phyloP scores from a whole-genome alignment of 1,284 basidiomycete genomes.

The Microbotryum intermedium region DNA sequence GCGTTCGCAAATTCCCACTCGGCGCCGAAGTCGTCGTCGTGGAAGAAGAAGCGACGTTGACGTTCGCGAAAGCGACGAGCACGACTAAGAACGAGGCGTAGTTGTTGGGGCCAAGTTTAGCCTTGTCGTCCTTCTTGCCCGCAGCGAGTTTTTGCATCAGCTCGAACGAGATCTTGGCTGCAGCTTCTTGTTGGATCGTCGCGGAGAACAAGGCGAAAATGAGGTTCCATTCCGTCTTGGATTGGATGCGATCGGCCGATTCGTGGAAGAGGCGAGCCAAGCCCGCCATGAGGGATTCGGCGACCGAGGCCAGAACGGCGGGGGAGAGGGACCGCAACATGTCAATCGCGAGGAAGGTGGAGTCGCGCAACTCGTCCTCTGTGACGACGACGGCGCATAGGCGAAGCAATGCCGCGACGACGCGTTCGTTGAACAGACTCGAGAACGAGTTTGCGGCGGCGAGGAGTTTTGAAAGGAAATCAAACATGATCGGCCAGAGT shows the following conservation, averaged over 20 bases:
- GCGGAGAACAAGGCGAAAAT: constrained; percentile 82
- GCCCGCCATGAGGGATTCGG: constrained; percentile 83
- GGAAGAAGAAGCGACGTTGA: constrained; percentile 35
- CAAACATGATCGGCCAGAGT: constrained; percentile 85
- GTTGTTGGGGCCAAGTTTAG: constrained; percentile 44
- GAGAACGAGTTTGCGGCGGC: constrained; percentile 71
- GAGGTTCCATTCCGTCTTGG: constrained; percentile 91
- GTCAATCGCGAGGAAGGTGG: constrained; percentile 88
- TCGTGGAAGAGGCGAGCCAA: constrained; percentile 68
- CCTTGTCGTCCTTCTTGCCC: constrained; percentile 53
- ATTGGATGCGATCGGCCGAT: constrained; percentile 64
- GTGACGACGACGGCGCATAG: constrained; percentile 69
- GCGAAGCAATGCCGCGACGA: constrained; percentile 78
- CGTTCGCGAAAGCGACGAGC: constrained; percentile 76
- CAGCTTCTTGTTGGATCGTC: constrained; percentile 78
- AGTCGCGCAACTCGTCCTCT: constrained; percentile 72
- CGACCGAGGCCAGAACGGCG: constrained; percentile 67
- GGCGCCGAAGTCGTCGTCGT: constrained; percentile 42
- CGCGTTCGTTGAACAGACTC: constrained; percentile 85
- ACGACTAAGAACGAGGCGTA: constrained; percentile 69
- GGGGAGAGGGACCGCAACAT: constrained; percentile 71
- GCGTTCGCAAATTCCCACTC: background rate
- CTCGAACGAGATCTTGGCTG: constrained; percentile 72
- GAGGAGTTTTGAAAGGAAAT: constrained; percentile 75
- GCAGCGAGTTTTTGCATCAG: constrained; percentile 57